Percentiles rank a stretch among this genome's conserved stretches.
These are phyloP conservation scores for Trichocomaceae sp. DNA, from an alignment of 2,329 filamentous ascomycete species.

Conservation along the genomic window DNA sequence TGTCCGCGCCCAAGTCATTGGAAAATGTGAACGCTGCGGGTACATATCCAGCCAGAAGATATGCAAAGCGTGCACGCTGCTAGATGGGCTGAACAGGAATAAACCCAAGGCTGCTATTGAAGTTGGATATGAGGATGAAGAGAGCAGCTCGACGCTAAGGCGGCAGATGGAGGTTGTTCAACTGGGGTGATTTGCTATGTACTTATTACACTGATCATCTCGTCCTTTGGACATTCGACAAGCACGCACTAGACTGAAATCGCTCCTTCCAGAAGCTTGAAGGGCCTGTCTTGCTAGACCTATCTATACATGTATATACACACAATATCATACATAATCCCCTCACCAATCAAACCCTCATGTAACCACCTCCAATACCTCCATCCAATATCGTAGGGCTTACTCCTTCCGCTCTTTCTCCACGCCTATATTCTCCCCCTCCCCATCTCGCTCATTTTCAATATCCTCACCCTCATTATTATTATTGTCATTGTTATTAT, in stretches of 20 bases:
- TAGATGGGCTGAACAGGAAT: constrained; percentile 83
- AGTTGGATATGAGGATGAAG: constrained; percentile 42
- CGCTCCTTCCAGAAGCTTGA: too few species aligned
- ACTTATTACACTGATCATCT: too few species aligned
- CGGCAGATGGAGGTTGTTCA: constrained; percentile 44
- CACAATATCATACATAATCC: not conserved
- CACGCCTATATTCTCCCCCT: not conserved
- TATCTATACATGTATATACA: not conserved
- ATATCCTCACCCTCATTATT: not conserved
- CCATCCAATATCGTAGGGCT: too few species aligned
- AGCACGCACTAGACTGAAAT: too few species aligned
- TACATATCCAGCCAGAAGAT: constrained; percentile 92
- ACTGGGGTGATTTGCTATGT: constrained; percentile 2
- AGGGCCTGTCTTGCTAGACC: not conserved
- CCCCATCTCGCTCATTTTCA: not conserved
- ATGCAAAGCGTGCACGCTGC: constrained; percentile 85
- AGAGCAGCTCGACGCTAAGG: constrained; percentile 46
- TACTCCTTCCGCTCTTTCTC: not conserved
- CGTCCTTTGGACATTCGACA: not conserved
- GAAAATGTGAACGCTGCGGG: constrained; percentile 78
- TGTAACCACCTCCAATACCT: too few species aligned
- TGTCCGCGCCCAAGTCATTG: constrained; percentile 52
- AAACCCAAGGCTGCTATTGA: constrained; percentile 43
- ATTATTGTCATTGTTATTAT: not conserved
- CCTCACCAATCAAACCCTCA: not conserved